These are phyloP conservation scores for Corymbia maculata DNA, from an alignment of 345 rosid genomes.

Conservation along the genomic window DNA sequence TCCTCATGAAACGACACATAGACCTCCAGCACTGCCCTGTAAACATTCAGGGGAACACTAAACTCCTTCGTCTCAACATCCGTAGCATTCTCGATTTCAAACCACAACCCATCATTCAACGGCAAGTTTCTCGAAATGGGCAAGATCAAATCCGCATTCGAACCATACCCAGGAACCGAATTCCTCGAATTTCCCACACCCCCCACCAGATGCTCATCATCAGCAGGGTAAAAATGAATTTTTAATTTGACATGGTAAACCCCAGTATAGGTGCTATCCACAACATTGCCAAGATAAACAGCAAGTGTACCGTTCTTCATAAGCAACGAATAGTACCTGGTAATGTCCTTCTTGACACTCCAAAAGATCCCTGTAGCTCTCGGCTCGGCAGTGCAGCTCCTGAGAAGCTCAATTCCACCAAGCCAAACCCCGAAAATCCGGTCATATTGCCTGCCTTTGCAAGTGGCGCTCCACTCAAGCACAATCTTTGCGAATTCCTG, in stretches of 20 bases:
- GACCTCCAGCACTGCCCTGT: constrained; percentile 84
- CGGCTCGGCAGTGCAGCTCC: constrained; percentile 97
- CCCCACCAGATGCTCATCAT: background rate
- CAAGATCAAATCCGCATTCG: constrained; percentile 63
- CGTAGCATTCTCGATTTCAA: constrained; percentile 42
- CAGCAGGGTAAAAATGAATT: constrained; percentile 53
- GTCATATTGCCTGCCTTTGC: constrained; percentile 73
- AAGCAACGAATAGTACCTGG: constrained; percentile 70
- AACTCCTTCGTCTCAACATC: constrained; percentile 40
- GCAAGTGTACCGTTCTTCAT: constrained; percentile 47
- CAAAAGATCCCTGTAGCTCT: constrained; percentile 56
- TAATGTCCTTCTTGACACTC: constrained; percentile 72
- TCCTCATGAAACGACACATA: constrained; percentile 87
- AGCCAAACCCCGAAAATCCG: constrained; percentile 90
- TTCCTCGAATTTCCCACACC: background rate
- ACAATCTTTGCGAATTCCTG: constrained; percentile 53
- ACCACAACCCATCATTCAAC: constrained; percentile 82
- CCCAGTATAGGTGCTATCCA: constrained; percentile 64
- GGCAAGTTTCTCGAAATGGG: constrained; percentile 67
- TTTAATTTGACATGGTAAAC: constrained; percentile 63
- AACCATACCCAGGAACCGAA: constrained; percentile 4
- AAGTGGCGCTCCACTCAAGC: constrained; percentile 73
- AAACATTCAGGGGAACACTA: constrained; percentile 56
- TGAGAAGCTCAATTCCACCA: constrained; percentile 79
- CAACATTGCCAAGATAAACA: constrained; percentile 58